These are phyloP conservation scores for Myxozyma melibiosi DNA, from an alignment of 805 yeast species.

Conservation along the genomic window DNA sequence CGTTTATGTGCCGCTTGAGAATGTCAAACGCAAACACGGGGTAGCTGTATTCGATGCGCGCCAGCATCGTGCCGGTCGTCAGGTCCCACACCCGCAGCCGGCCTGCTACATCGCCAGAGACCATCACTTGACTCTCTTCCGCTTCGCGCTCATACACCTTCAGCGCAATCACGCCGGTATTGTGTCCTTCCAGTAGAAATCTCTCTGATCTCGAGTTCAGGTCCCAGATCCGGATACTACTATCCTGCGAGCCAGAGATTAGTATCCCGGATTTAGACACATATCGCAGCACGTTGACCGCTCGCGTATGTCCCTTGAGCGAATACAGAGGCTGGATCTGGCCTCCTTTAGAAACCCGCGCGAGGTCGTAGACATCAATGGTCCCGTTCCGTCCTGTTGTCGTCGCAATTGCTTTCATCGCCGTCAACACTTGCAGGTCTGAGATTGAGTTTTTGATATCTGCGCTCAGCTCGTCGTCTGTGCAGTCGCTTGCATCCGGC, in stretches of 20 bases:
- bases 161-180: constrained; percentile 20
- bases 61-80: constrained; percentile 13
- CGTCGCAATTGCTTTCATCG: constrained; percentile 7
- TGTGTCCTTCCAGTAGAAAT: constrained; percentile 20
- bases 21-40: constrained; percentile 28
- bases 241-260: constrained; percentile 27
- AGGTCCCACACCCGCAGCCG: constrained; percentile 28
- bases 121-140: constrained; percentile 1
- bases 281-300: constrained; percentile 19
- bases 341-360: not conserved
- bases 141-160: not conserved
- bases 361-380: constrained; percentile 20
- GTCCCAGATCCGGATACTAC: constrained; percentile 25
- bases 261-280: constrained; percentile 7
- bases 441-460: constrained; percentile 14
- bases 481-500: not conserved
- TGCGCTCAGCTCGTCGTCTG: not conserved
- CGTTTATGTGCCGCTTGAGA: not conserved
- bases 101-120: constrained; percentile 27
- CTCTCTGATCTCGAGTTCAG: constrained; percentile 1
- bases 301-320: constrained; percentile 20
- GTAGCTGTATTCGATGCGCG: constrained; percentile 22
- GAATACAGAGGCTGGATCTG: not conserved
- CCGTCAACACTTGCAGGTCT: constrained; percentile 10
- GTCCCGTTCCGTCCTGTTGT: constrained; percentile 14